A percentile compares a stretch with the other conserved stretches of the same genome.
Conservation (phyloP, 2,329 filamentous ascomycete species). For the Ceratocystis ficicola region DNA sequence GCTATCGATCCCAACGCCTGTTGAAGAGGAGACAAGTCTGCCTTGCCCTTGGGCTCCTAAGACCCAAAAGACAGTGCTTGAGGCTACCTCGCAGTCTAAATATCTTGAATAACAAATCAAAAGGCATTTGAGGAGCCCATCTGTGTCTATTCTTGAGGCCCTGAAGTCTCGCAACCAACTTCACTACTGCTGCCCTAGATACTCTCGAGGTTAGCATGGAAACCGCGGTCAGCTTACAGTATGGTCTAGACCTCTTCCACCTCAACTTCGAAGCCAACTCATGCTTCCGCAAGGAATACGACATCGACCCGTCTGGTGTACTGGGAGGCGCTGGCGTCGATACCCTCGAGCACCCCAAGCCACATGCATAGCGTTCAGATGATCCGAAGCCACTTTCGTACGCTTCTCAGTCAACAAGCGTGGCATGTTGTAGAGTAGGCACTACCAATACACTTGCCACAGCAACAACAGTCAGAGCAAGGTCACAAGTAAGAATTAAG, state of each 20-base stretch:
- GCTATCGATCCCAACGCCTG: too few species aligned
- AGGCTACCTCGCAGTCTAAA: too few species aligned
- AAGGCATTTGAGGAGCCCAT: too few species aligned
- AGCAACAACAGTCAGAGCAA: neutral
- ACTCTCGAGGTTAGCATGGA: constrained; percentile 19
- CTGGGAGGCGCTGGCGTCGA: neutral
- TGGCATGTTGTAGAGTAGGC: constrained; percentile 24
- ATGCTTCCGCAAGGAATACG: constrained; percentile 18
- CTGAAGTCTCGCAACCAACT: constrained; percentile 19
- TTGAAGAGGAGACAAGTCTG: too few species aligned
- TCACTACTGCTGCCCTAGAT: constrained; percentile 20
- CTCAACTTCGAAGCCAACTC: constrained; percentile 19
- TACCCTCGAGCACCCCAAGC: constrained; percentile 26
- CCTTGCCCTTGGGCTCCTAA: too few species aligned
- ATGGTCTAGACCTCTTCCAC: constrained; percentile 19
- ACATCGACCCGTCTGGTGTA: constrained; percentile 9
- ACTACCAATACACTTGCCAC: neutral
- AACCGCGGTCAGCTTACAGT: constrained; percentile 16
- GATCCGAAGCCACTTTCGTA: constrained; percentile 27
- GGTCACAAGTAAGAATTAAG: neutral
- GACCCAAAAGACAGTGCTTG: too few species aligned
- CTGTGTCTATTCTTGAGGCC: neutral
- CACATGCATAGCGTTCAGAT: constrained; percentile 30
- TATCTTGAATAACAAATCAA: too few species aligned
- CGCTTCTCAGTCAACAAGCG: constrained; percentile 32